These are phyloP conservation scores for Vitellaria paradoxa DNA, from an alignment of 179 eudicot genomes.

Conservation along the genomic window DNA sequence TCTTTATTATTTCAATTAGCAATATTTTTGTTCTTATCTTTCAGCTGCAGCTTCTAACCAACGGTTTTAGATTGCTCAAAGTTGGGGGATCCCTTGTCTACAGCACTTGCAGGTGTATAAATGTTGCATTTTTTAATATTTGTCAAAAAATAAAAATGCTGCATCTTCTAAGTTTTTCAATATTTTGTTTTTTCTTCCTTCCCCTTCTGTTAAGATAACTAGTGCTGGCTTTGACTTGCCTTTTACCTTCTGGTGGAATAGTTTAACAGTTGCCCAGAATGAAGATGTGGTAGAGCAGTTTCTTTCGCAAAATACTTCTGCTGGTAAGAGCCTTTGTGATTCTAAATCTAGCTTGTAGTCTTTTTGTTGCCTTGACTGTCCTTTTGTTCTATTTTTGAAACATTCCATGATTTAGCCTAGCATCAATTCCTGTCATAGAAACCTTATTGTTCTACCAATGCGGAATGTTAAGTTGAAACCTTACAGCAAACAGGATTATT, in stretches of 20 bases:
- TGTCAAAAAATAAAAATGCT: too few relatives aligned
- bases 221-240: neutral
- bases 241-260: constrained; percentile 29
- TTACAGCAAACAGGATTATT: neutral
- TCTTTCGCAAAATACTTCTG: constrained; percentile 60
- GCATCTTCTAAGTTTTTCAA: neutral
- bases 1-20: neutral
- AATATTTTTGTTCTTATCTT: constrained; percentile 13
- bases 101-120: constrained; percentile 91
- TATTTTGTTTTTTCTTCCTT: neutral
- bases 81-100: constrained; percentile 84
- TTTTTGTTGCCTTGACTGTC: neutral
- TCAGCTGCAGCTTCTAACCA: constrained; percentile 81
- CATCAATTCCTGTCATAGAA: neutral
- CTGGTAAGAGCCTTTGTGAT: constrained; percentile 44
- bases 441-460: neutral
- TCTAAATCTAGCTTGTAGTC: neutral
- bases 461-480: neutral
- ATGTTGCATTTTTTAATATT: neutral
- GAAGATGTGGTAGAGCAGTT: constrained; percentile 87
- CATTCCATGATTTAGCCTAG: neutral
- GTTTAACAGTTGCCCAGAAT: constrained; percentile 91
- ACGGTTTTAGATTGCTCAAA: constrained; percentile 87
- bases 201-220: neutral
- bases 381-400: neutral